These are phyloP conservation scores for Porphyrellus sp. DNA, from an alignment of 1,284 basidiomycete genomes.

Conservation along the genomic window DNA sequence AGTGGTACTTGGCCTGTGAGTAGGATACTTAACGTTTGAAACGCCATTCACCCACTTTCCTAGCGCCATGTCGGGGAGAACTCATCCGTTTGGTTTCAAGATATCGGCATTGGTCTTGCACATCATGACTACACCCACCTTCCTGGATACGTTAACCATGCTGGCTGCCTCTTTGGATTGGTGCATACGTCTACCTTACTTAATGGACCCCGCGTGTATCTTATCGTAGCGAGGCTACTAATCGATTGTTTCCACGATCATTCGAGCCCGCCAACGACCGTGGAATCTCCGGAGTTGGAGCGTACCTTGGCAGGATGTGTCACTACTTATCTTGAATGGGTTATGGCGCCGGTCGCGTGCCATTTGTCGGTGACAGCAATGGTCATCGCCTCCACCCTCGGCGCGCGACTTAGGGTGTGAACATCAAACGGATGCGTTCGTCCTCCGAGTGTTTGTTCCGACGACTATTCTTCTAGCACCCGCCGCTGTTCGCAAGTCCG, in stretches of 20 bases:
- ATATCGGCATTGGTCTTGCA: neutral
- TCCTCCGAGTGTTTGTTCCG: too few species aligned
- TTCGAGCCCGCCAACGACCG: slow-evolving; percentile 11
- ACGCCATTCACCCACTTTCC: slow-evolving; percentile 1
- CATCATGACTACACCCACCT: neutral
- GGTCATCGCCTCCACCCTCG: too few species aligned
- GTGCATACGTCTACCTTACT: neutral
- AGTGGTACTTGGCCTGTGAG: slow-evolving; percentile 12
- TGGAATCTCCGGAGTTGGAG: neutral
- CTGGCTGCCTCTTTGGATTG: neutral
- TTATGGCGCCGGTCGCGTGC: too few species aligned
- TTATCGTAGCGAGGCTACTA: neutral
- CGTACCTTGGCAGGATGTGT: slow-evolving; percentile 26
- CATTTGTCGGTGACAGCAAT: too few species aligned
- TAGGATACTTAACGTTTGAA: neutral
- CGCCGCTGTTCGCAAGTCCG: too few species aligned
- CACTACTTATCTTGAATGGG: too few species aligned
- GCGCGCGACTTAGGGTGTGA: too few species aligned
- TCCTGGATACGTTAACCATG: slow-evolving; percentile 8
- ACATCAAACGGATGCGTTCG: too few species aligned
- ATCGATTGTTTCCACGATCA: neutral
- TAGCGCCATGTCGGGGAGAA: slow-evolving; percentile 1
- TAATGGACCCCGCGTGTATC: slow-evolving; percentile 20
- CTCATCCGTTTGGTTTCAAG: neutral
- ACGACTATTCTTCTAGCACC: too few species aligned